These are phyloP conservation scores for Scolecobasidium constrictum DNA, from an alignment of 2,329 filamentous ascomycete genomes.

Conservation along the genomic window DNA sequence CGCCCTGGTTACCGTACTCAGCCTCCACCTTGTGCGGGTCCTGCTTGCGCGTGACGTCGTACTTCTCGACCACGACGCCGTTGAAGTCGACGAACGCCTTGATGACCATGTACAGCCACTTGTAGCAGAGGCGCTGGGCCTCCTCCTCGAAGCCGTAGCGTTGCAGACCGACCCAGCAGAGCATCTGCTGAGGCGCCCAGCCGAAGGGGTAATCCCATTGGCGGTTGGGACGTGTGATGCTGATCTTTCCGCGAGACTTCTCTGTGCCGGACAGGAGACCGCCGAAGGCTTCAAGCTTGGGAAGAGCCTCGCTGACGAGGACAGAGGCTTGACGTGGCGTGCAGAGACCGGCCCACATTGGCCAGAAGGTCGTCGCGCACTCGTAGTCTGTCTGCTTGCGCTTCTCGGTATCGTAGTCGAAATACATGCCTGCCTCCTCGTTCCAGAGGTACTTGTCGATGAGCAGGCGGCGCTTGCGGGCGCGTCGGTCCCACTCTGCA, in stretches of 20 bases:
- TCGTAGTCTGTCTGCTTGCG: constrained; percentile 77
- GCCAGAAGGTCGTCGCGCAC: constrained; percentile 90
- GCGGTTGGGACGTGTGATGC: constrained; percentile 76
- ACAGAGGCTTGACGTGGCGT: constrained; percentile 76
- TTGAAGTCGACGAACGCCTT: constrained; percentile 98
- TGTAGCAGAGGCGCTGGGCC: constrained; percentile 80
- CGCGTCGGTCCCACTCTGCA: constrained; percentile 80
- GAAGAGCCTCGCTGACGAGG: constrained; percentile 71
- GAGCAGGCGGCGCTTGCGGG: constrained; percentile 68
- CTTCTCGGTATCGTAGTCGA: constrained; percentile 86
- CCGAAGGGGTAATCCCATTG: constrained; percentile 99
- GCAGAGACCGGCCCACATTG: constrained; percentile 87
- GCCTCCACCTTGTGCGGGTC: constrained; percentile 92
- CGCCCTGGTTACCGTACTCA: constrained; percentile 94
- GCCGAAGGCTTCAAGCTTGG: constrained; percentile 77
- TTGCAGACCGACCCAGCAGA: constrained; percentile 87
- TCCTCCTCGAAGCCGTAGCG: constrained; percentile 89
- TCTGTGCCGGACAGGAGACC: constrained; percentile 85
- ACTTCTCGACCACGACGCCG: constrained; percentile 96
- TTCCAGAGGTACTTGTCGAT: constrained; percentile 96
- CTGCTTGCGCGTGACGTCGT: constrained; percentile 82
- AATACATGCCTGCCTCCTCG: constrained; percentile 87
- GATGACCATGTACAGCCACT: constrained; percentile 97
- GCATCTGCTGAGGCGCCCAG: constrained; percentile 97
- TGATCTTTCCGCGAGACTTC: constrained; percentile 70